Evolutionary conservation across 331 rosid genomes (phyloP).

Genomic region (Telfairia occidentalis): DNA sequence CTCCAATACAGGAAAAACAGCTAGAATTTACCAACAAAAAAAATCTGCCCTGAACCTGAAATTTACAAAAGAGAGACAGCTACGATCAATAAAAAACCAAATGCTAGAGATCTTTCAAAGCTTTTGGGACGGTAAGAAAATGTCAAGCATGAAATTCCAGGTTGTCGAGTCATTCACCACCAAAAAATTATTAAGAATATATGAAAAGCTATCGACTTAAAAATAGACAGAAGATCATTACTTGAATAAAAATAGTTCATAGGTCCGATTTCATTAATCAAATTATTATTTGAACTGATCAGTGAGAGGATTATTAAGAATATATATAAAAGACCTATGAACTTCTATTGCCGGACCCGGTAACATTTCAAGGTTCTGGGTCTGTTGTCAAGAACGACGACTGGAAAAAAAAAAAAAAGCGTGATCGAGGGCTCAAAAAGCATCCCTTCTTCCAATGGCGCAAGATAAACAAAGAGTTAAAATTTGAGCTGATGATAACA

Average conservation of each 20-base stretch:
- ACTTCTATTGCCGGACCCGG: neutral
- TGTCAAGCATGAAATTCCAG: neutral
- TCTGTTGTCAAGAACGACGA: neutral
- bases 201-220: too few species aligned
- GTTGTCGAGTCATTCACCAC: neutral
- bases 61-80: neutral
- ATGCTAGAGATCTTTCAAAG: neutral
- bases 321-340: neutral
- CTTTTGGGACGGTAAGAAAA: neutral
- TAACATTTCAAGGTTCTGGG: neutral
- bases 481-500: neutral
- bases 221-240: too few species aligned
- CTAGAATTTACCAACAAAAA: conserved; percentile 13
- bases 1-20: conserved; percentile 7
- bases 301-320: too few species aligned
- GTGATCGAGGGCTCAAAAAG: neutral
- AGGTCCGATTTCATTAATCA: too few species aligned
- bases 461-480: neutral
- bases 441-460: neutral
- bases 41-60: conserved; percentile 25
- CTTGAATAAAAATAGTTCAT: too few species aligned
- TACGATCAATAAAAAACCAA: neutral
- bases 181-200: too few species aligned
- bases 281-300: too few species aligned
- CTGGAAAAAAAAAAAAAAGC: neutral